Conservation (phyloP, 345 rosid genomes). For the Fremontodendron californicum region DNA sequence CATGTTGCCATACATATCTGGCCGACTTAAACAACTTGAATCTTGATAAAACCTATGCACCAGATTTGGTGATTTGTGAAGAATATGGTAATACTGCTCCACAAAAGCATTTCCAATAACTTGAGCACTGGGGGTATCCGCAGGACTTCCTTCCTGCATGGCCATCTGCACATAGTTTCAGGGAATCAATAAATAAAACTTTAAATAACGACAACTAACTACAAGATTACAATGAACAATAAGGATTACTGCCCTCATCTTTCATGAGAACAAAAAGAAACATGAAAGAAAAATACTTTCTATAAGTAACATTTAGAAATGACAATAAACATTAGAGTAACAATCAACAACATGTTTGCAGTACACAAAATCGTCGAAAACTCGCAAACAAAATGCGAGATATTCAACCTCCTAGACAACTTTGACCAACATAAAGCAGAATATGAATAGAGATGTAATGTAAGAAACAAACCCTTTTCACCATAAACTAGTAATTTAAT, state of each 20-base stretch:
- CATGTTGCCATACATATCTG: conserved; percentile 49
- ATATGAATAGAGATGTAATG: neutral
- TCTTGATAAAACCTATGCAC: conserved; percentile 70
- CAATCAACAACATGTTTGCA: neutral
- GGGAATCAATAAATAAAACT: neutral
- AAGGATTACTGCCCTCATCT: neutral
- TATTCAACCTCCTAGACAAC: neutral
- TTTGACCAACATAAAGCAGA: neutral
- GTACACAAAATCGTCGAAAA: neutral
- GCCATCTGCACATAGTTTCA: conserved; percentile 44
- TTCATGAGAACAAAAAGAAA: neutral
- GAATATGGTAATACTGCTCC: conserved; percentile 65
- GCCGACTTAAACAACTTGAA: conserved; percentile 57
- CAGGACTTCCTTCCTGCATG: conserved; percentile 43
- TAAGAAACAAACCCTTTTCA: neutral
- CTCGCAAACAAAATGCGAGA: neutral
- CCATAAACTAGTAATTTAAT: neutral
- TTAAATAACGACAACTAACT: neutral
- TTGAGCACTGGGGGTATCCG: conserved; percentile 34
- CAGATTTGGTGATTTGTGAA: conserved; percentile 52
- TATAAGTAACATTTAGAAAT: neutral
- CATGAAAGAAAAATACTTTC: neutral
- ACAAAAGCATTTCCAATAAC: conserved; percentile 69
- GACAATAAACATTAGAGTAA: neutral
- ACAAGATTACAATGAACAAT: neutral